Evolutionary conservation across 2,329 filamentous ascomycete genomes (phyloP).

Genomic region (Incumbomyces delicatus): DNA sequence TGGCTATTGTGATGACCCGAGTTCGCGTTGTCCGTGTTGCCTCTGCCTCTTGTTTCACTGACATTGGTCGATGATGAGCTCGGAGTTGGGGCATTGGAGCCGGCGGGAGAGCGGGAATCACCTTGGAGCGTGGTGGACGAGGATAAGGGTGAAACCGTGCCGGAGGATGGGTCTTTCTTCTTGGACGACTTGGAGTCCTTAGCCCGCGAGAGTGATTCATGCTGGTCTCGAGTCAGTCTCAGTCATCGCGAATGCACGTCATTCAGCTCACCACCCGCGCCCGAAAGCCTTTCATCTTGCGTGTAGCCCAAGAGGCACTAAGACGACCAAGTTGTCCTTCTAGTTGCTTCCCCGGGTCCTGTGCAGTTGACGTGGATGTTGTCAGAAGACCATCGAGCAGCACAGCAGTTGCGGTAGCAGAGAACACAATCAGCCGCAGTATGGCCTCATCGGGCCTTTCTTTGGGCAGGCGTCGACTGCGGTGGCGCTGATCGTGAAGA

Average conservation of each 20-base stretch:
- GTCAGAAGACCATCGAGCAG: conserved; percentile 3
- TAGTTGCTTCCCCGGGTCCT: too few relatives aligned
- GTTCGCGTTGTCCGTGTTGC: conserved; percentile 41
- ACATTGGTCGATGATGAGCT: conserved; percentile 83
- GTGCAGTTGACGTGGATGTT: background rate
- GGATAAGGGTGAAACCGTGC: conserved; percentile 69
- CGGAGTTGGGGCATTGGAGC: conserved; percentile 60
- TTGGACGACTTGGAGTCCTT: conserved; percentile 76
- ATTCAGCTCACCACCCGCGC: conserved; percentile 78
- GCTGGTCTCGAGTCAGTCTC: conserved; percentile 33
- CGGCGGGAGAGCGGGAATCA: conserved; percentile 46
- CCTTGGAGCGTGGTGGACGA: conserved; percentile 35
- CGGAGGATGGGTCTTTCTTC: conserved; percentile 51
- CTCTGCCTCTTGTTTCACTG: conserved; percentile 77
- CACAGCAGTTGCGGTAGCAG: background rate
- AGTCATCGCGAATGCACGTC: conserved; percentile 15
- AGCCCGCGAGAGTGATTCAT: conserved; percentile 79
- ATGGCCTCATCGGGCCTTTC: background rate
- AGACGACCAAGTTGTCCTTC: background rate
- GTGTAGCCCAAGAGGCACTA: conserved; percentile 16
- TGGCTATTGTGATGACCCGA: conserved; percentile 20
- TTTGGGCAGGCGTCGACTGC: background rate
- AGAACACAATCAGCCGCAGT: background rate
- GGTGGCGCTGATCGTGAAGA: background rate
- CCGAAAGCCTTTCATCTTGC: conserved; percentile 91